Conservation (phyloP, 148 eudicot genomes). For the Amaranthus palmeri region DNA sequence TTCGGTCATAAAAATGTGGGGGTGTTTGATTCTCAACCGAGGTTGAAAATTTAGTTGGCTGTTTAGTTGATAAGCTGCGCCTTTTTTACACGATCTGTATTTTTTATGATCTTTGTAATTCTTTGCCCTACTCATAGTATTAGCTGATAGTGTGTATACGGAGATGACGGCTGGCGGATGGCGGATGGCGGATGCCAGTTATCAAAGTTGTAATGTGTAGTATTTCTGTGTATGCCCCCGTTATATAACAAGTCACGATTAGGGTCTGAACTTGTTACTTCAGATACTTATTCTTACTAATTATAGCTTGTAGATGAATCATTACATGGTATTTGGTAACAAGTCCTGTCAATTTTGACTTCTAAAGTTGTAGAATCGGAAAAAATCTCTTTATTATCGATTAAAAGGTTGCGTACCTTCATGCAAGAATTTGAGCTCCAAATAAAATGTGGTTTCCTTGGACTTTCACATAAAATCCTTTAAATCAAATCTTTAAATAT, state of each 20-base stretch:
- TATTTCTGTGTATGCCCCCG: neutral
- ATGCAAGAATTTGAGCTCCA: conserved; percentile 29
- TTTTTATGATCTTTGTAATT: conserved; percentile 13
- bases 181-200: neutral
- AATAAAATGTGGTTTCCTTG: conserved; percentile 29
- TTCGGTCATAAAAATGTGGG: neutral
- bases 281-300: no score
- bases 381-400: no score
- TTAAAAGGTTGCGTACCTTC: conserved; percentile 36
- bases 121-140: neutral
- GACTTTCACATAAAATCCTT: neutral
- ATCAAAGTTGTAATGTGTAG: conserved; percentile 8
- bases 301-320: no score
- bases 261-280: no score
- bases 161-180: conserved; percentile 1
- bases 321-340: no score
- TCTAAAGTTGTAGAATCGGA: no score
- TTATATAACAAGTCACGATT: no score
- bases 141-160: conserved; percentile 19
- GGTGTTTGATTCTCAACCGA: conserved; percentile 18
- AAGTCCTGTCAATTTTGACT: no score
- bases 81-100: neutral
- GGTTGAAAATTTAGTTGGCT: conserved; percentile 20
- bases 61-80: conserved; percentile 4
- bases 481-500: no score